These are phyloP conservation scores for Globomyces pollinis-pini DNA, from an alignment of 192 early-diverging fungal genomes.

Conservation along the genomic window DNA sequence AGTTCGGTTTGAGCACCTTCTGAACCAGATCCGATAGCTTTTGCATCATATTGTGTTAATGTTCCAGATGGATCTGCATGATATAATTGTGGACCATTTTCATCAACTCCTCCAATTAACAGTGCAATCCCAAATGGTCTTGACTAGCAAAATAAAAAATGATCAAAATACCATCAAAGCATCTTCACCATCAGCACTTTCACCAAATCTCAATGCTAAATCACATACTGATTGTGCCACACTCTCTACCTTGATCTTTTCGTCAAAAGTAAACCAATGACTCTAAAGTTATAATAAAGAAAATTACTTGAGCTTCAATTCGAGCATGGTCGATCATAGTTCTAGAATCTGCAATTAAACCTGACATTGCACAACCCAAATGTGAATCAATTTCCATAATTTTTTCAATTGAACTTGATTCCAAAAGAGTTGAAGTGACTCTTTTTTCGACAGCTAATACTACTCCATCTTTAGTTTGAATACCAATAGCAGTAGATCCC, in stretches of 20 bases:
- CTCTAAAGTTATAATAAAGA: constrained; percentile 44
- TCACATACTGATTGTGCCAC: constrained; percentile 98
- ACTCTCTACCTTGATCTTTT: constrained; percentile 90
- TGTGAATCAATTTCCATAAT: constrained; percentile 94
- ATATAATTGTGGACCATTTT: constrained; percentile 94
- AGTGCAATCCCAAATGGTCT: constrained; percentile 99
- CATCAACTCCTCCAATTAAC: constrained; percentile 94
- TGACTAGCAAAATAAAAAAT: constrained; percentile 65
- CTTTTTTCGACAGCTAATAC: constrained; percentile 97
- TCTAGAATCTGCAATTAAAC: constrained; percentile 89
- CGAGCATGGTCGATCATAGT: constrained; percentile 99
- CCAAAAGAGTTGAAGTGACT: constrained; percentile 85
- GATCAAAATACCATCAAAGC: constrained; percentile 76
- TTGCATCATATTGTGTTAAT: constrained; percentile 89
- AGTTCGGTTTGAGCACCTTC: constrained; percentile 98
- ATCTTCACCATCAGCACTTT: constrained; percentile 92
- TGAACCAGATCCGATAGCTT: constrained; percentile 98
- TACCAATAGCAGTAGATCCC: constrained; percentile 95
- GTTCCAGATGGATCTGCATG: constrained; percentile 98
- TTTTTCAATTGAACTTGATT: constrained; percentile 94
- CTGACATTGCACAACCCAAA: constrained; percentile 95
- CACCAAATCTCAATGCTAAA: constrained; percentile 93
- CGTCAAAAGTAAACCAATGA: constrained; percentile 93
- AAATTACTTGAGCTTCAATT: constrained; percentile 89
- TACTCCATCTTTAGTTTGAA: constrained; percentile 90